A percentile compares a stretch with the other conserved stretches of the same genome.
These are phyloP conservation scores for Eruca vesicaria DNA, from an alignment of 441 rosid genomes.

Conservation along the genomic window DNA sequence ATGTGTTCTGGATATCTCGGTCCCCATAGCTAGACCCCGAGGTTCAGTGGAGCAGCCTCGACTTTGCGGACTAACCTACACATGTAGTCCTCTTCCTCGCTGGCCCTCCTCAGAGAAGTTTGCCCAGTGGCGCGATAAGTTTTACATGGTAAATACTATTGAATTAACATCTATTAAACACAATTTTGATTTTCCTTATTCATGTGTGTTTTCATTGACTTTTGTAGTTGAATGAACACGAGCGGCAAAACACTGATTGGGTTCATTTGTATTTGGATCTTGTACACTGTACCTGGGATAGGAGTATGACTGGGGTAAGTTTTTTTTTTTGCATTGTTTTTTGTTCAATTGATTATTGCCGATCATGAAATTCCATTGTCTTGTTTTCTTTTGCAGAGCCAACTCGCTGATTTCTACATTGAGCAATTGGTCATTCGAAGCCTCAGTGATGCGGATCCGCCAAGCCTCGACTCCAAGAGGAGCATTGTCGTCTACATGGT, in stretches of 20 bases:
- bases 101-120: not conserved
- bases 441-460: not conserved
- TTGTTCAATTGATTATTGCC: not conserved
- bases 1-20: not conserved
- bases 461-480: not conserved
- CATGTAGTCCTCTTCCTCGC: not conserved
- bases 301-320: not conserved
- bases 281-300: not conserved
- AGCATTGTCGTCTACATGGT: not conserved
- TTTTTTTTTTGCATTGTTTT: not conserved
- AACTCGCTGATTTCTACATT: not conserved
- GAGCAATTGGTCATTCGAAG: not conserved
- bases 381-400: not conserved
- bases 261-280: not conserved
- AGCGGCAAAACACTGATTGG: not conserved
- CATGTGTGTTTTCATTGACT: too few species aligned
- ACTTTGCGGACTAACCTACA: not conserved
- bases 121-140: not conserved
- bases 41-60: not conserved
- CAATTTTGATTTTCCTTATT: too few species aligned
- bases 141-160: too few species aligned
- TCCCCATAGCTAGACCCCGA: not conserved
- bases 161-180: not conserved
- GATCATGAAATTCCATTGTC: not conserved
- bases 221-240: not conserved